Base-by-base conservation (phyloP, 2,329 filamentous ascomycete genomes). In the Verticillium zaregamsianum region DNA sequence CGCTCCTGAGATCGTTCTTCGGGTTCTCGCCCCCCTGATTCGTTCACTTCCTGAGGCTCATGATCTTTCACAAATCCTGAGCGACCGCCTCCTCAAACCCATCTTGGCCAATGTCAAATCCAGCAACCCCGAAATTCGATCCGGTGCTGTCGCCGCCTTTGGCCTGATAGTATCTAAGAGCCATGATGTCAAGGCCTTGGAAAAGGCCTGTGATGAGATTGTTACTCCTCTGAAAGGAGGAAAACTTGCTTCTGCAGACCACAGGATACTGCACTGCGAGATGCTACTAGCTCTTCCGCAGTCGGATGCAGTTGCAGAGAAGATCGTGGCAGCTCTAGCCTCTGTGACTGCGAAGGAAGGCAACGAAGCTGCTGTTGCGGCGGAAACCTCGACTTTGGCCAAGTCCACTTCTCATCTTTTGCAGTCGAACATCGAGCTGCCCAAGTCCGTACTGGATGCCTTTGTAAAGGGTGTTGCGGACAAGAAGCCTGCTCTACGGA, bases 101-200 rank as follows among this genome's bases (percentile, higher is more conserved):
- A 79, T 99, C 14, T 77, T 98, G n/a, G 88, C 92, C 49, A 97
- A 93, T 71, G 82, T 93, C 74, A 97, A 96, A 75, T 98, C 95
- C 1, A 93, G 90, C 70, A 98, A 97, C 73, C 79, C 86, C 15
- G 76, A 77, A 2, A 92, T 97, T 64, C 88, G 94, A 61, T 85
- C 85, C 64, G 93, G 92, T 28, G 90, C 91, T 9, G 77, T 93
- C 25, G 81, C 83, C 45, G 90, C 90, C 8, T 97, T 98, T 73
- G 82, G 84, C 66, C 83, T 85, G 11, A 80, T 93, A n/a, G 84
- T 91, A 33, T 74, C 78, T 52, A 83, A 84, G 67, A 90, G 86
- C 66, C 72, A 77, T 57, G 84, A 91, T 65, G 75, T 81, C 6
- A 73, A 79, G 3, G 74, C 82, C 5, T 76, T 96, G 52, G 82